Evolutionary conservation across 352 stramenopile species (phyloP), one percentile per base, ranked within the genome.

Genomic region (Globisporangium emineosum): DNA sequence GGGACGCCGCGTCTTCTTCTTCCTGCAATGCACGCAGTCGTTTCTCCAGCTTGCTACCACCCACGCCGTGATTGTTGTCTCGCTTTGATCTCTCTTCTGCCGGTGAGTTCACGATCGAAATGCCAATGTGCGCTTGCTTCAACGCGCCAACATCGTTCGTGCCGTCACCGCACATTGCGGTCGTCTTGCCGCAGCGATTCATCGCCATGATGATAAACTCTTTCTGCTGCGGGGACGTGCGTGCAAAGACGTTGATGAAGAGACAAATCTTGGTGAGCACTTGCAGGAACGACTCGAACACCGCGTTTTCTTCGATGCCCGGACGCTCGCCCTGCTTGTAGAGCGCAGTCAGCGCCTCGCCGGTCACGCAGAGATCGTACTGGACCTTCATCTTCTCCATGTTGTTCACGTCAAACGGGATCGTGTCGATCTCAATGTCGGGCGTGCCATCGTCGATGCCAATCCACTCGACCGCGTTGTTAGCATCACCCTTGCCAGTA

Each of bases 121-220:
- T 90, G 9, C 94, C 96, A 33, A 98, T 89, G 66, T 98, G 88
- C 10, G 96, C 92, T 45, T 91, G 81, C 63, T 97, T 97, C 3
- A 97, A 66, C 10, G 90, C 90, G 35, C 91, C 91, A 12, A 98
- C 89, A 71, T 99, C 97, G 73, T 99, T 99, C 8, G 89, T 97
- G 49, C 96, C 96, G 65, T 99, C 96, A n/a, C 96, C 96, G 63
- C 96, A 98, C 93, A 98, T 98, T 1, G 96, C 75, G 2, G 91
- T 98, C 19, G 66, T 93, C 72, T 78, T 72, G 12, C 92, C 94
- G n/a, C 67, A 75, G 2, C 76, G 74, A 70, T 98, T 98, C 23
- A 98, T 84, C 4, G 89, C 86, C 42, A 87, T 81, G 52, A 99
- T 77, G 5, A 98, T 77, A 54, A 79, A 71, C 74, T 98, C 94